Conservation (phyloP, 176 grass and related monocot species). For the Carex scoparia region DNA sequence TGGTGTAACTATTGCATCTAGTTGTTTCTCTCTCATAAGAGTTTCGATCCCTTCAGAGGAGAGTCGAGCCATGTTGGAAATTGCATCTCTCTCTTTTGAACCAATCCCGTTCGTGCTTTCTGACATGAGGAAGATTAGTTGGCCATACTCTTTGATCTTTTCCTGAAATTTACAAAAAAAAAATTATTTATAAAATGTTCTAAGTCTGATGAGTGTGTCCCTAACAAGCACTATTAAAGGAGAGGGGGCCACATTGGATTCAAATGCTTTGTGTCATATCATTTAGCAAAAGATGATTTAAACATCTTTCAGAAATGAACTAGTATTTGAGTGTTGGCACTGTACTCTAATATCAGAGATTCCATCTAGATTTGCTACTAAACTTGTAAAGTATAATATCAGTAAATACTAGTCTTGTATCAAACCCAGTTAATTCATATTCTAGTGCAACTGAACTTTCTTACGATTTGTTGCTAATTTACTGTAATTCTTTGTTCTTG, state of each 20-base stretch:
- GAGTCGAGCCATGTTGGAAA: slow-evolving; percentile 34
- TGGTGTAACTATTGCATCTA: slow-evolving; percentile 40
- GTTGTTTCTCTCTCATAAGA: slow-evolving; percentile 29
- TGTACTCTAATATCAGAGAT: background rate
- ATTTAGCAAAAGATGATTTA: background rate
- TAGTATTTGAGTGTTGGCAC: background rate
- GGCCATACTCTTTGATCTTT: slow-evolving; percentile 41
- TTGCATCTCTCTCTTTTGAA: slow-evolving; percentile 8
- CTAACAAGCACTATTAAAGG: background rate
- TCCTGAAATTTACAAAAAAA: slow-evolving; percentile 32
- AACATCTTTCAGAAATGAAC: background rate
- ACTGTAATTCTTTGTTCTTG: background rate
- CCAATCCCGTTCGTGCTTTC: slow-evolving; percentile 43
- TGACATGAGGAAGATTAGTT: slow-evolving; percentile 31
- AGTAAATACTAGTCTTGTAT: background rate
- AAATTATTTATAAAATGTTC: background rate
- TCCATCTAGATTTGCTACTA: background rate
- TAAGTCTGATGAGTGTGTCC: background rate
- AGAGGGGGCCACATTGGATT: background rate
- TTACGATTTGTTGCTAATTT: too few species aligned
- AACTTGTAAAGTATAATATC: background rate
- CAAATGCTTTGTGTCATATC: background rate
- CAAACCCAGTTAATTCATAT: background rate
- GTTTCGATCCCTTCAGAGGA: slow-evolving; percentile 35
- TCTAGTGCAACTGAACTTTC: background rate